Percentiles rank a stretch among this genome's conserved stretches.
These are phyloP conservation scores for Ceriops decandra DNA, from an alignment of 345 rosid species.

Conservation along the genomic window DNA sequence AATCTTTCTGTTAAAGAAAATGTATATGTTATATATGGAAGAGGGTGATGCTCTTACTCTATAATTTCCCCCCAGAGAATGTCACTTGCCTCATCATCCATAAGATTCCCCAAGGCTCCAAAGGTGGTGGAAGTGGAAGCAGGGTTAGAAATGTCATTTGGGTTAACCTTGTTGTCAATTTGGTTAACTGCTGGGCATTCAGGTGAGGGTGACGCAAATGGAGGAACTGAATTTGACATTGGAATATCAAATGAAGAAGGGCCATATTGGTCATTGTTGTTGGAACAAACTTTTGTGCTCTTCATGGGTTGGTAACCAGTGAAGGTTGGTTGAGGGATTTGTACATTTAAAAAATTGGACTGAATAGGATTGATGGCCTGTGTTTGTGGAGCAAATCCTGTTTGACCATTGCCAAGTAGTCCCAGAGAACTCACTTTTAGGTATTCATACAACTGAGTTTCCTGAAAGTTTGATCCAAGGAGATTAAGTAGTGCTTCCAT, in stretches of 20 bases:
- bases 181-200: constrained; percentile 24
- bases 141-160: constrained; percentile 40
- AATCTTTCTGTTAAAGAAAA: neutral
- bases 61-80: constrained; percentile 56
- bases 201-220: constrained; percentile 43
- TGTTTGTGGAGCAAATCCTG: constrained; percentile 30
- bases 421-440: constrained; percentile 29
- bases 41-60: constrained; percentile 36
- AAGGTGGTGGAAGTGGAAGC: constrained; percentile 43
- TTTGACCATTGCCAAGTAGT: constrained; percentile 3
- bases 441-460: constrained; percentile 27
- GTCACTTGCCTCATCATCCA: constrained; percentile 49
- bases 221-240: constrained; percentile 34
- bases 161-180: constrained; percentile 20
- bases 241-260: constrained; percentile 20
- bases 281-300: constrained; percentile 12
- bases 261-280: constrained; percentile 12
- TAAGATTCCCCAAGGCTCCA: constrained; percentile 45
- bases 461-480: constrained; percentile 15
- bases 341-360: constrained; percentile 24
- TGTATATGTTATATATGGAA: neutral
- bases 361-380: constrained; percentile 30
- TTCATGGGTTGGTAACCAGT: constrained; percentile 13
- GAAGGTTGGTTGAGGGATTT: constrained; percentile 22
- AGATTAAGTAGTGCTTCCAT: constrained; percentile 24